Evolutionary conservation across 1,284 basidiomycete genomes (phyloP).

Genomic region (Ceratobasidium papillatum): DNA sequence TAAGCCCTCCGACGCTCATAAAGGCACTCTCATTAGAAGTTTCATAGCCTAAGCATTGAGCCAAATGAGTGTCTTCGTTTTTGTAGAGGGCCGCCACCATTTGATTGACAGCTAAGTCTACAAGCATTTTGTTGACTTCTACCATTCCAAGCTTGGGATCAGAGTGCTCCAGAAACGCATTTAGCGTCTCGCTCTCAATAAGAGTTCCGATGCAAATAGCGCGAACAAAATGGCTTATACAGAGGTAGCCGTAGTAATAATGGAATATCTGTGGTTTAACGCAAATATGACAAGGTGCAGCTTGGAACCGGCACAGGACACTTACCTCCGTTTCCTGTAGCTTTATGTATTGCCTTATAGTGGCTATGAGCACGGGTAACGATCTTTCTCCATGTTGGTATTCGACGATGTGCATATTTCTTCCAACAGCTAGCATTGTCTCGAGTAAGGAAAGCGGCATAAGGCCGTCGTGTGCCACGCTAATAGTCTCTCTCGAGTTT

Average conservation of each 20-base stretch:
- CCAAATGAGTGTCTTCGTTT: background rate
- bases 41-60: background rate
- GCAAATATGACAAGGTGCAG: too few species aligned
- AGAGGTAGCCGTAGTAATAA: conserved; percentile 17
- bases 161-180: background rate
- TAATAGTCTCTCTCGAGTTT: background rate
- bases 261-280: background rate
- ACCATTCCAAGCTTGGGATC: background rate
- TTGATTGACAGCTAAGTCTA: background rate
- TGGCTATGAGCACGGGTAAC: background rate
- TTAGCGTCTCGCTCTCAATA: background rate
- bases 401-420: conserved; percentile 21
- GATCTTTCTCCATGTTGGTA: conserved; percentile 1
- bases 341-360: background rate
- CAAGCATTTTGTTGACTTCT: background rate
- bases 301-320: too few species aligned
- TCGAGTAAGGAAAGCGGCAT: background rate
- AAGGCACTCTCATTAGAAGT: background rate
- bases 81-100: background rate
- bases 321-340: background rate
- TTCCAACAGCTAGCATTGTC: conserved; percentile 14
- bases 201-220: conserved; percentile 4
- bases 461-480: background rate
- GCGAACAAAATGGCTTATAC: conserved; percentile 12
- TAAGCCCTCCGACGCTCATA: background rate